Evolutionary conservation across 2,329 filamentous ascomycete genomes (phyloP).

Genomic region (Zalaria obscura): DNA sequence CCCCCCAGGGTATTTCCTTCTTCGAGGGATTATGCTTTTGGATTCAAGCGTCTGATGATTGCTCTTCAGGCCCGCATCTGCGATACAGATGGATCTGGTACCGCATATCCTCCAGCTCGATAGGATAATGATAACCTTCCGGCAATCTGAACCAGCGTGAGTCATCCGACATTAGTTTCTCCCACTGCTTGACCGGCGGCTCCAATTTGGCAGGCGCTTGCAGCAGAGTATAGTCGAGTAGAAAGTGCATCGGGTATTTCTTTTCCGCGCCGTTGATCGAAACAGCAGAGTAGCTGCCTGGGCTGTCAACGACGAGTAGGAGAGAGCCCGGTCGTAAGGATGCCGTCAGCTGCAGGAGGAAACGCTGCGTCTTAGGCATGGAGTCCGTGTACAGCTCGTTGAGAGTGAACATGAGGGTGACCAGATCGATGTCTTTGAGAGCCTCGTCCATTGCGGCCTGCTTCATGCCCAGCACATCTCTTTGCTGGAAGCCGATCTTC

Average conservation of each 20-base stretch:
- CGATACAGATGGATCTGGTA: constrained; percentile 80
- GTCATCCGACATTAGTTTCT: constrained; percentile 60
- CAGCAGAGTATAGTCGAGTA: constrained; percentile 70
- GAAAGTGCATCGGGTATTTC: constrained; percentile 87
- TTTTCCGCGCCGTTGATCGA: constrained; percentile 41
- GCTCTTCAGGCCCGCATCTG: not conserved
- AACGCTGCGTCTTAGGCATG: constrained; percentile 58
- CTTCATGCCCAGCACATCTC: constrained; percentile 34
- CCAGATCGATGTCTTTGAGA: constrained; percentile 28
- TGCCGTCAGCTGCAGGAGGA: constrained; percentile 57
- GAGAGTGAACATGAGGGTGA: constrained; percentile 85
- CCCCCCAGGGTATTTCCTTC: no score
- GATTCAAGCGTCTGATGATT: not conserved
- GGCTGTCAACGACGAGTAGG: constrained; percentile 79
- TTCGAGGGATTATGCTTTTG: not conserved
- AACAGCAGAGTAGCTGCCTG: constrained; percentile 82
- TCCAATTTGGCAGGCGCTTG: constrained; percentile 7
- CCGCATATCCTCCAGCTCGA: constrained; percentile 84
- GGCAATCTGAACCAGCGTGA: constrained; percentile 71
- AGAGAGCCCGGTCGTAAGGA: constrained; percentile 44
- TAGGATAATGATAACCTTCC: constrained; percentile 56
- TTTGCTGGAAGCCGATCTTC: constrained; percentile 29
- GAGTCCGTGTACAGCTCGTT: constrained; percentile 85
- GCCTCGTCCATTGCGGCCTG: constrained; percentile 20
- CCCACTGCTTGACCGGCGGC: constrained; percentile 39